phyloP scores from a whole-genome alignment of 2,329 filamentous ascomycete species.

The Clonostachys solani region DNA sequence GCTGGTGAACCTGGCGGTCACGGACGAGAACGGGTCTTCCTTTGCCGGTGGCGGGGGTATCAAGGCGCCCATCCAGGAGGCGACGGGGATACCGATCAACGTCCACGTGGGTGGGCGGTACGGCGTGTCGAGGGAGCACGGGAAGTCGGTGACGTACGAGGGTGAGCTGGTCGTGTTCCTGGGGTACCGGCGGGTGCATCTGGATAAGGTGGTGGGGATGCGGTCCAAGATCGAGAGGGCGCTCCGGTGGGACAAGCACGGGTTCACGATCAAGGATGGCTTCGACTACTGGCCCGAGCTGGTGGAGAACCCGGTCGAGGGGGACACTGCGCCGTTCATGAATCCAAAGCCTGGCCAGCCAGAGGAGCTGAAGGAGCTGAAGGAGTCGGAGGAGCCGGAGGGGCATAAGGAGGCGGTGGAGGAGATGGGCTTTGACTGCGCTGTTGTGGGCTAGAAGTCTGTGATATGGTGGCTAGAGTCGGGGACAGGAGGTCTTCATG shows the following conservation, averaged over 20 bases:
- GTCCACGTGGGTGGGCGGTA: conserved; percentile 7
- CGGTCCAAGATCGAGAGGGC: conserved; percentile 18
- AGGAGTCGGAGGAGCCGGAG: conserved; percentile 1
- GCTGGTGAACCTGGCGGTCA: conserved; percentile 14
- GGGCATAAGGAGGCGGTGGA: background rate
- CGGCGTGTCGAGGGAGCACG: conserved; percentile 12
- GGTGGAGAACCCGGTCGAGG: conserved; percentile 14
- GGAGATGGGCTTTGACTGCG: conserved; percentile 6
- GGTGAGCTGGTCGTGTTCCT: conserved; percentile 20
- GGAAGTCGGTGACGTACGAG: conserved; percentile 13
- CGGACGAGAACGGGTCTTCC: conserved; percentile 5
- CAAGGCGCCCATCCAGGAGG: conserved; percentile 11
- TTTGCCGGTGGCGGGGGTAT: conserved; percentile 7
- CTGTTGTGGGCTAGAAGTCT: conserved; percentile 3
- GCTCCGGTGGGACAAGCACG: conserved; percentile 40
- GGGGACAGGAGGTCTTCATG: no score
- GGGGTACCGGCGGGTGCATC: conserved; percentile 15
- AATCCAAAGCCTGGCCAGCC: conserved; percentile 1
- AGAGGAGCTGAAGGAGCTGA: conserved; percentile 2
- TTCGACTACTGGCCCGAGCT: conserved; percentile 18
- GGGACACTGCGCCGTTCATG: conserved; percentile 12
- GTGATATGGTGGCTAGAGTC: no score
- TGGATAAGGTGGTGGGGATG: conserved; percentile 16
- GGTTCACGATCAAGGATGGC: conserved; percentile 14
- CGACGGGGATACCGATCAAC: conserved; percentile 8